phyloP scores from a whole-genome alignment of 768 basidiomycete species.

The Boletus reticulatus region DNA sequence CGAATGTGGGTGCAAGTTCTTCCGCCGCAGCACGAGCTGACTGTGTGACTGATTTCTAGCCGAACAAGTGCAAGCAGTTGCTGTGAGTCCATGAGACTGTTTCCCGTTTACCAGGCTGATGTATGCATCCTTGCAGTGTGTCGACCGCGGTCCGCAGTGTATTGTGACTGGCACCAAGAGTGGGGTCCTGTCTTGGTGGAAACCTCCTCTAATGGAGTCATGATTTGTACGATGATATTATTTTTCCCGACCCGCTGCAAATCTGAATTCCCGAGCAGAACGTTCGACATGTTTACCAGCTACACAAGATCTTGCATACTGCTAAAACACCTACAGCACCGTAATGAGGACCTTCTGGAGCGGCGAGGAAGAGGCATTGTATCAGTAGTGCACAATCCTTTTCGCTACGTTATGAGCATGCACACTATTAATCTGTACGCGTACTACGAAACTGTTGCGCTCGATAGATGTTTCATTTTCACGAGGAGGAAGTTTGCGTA shows the following conservation, averaged over 20 bases:
- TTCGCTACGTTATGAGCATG: slow-evolving; percentile 22
- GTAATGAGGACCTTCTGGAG: slow-evolving; percentile 25
- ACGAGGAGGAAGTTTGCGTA: slow-evolving; percentile 15
- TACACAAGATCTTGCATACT: slow-evolving; percentile 32
- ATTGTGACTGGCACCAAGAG: slow-evolving; percentile 57
- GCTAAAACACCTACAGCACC: slow-evolving; percentile 23
- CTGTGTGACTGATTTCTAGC: slow-evolving; percentile 16
- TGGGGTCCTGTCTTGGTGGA: slow-evolving; percentile 61
- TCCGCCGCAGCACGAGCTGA: slow-evolving; percentile 4
- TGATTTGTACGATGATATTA: slow-evolving; percentile 25
- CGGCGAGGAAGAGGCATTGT: slow-evolving; percentile 24
- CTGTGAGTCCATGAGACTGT: slow-evolving; percentile 25
- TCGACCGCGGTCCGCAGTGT: slow-evolving; percentile 42
- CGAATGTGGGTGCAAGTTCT: slow-evolving; percentile 42
- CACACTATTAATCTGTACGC: slow-evolving; percentile 27
- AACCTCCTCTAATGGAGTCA: slow-evolving; percentile 27
- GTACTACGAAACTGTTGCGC: slow-evolving; percentile 3
- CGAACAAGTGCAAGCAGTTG: slow-evolving; percentile 32
- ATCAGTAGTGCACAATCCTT: slow-evolving; percentile 29
- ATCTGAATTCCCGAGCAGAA: slow-evolving; percentile 13
- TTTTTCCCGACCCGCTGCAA: neutral
- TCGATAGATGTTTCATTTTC: neutral
- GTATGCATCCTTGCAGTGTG: slow-evolving; percentile 34
- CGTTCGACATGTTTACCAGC: slow-evolving; percentile 10
- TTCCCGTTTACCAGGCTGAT: slow-evolving; percentile 27